Conservation (phyloP, 2,329 filamentous ascomycete species). For the Fusarium gaditjirri region DNA sequence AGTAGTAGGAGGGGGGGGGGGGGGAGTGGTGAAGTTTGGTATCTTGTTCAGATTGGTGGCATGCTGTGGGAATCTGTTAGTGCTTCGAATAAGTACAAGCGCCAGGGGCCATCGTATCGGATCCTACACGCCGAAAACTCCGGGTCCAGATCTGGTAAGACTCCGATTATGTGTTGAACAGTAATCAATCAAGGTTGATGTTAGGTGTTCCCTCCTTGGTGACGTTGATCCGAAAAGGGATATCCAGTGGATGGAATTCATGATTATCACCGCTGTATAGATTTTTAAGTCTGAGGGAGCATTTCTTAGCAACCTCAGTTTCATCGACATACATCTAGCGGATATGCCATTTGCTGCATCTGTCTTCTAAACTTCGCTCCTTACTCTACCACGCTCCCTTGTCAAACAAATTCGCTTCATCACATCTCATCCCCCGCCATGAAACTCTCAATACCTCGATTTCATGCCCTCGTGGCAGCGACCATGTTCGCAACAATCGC, state of each 20-base stretch:
- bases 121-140: conserved; percentile 35
- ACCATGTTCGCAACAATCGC: conserved; percentile 58
- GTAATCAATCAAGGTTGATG: neutral
- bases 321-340: conserved; percentile 12
- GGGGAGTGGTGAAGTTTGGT: neutral
- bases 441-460: conserved; percentile 60
- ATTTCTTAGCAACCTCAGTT: conserved; percentile 27
- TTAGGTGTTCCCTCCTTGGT: conserved; percentile 35
- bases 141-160: conserved; percentile 19
- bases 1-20: too few species aligned
- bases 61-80: conserved; percentile 35
- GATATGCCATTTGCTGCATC: conserved; percentile 30
- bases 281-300: conserved; percentile 43
- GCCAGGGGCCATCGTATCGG: conserved; percentile 34
- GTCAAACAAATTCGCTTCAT: conserved; percentile 10
- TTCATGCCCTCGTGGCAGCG: conserved; percentile 61
- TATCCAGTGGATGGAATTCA: conserved; percentile 21
- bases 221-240: conserved; percentile 37
- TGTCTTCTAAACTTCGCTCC: conserved; percentile 23
- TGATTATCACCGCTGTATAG: conserved; percentile 24
- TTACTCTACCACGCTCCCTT: conserved; percentile 14
- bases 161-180: conserved; percentile 1
- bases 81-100: conserved; percentile 35
- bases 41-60: neutral
- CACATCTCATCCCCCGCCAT: conserved; percentile 49